Evolutionary conservation across 2,329 filamentous ascomycete genomes (phyloP), one percentile per base, ranked within the genome.

Genomic region (Simplicillium sp.): DNA sequence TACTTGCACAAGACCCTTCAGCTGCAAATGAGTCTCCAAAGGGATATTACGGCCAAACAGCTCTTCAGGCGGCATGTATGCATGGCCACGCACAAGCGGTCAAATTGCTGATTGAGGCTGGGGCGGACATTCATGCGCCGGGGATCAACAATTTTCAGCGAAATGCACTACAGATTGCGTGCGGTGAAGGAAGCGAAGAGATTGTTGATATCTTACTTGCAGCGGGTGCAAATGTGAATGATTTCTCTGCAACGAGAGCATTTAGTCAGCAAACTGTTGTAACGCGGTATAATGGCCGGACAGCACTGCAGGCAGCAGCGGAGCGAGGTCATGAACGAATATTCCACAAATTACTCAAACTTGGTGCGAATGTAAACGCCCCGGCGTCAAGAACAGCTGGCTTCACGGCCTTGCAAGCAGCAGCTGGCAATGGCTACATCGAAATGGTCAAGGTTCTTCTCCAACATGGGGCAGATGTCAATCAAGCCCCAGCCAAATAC

Each of bases 231-330:
- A n/a, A 29, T 18, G 36, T 42, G 29, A 7, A 42, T n/a, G 20
- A 38, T 20, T 14, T 13, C 3, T 31, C 29, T 9, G 3, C 13
- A n/a, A 11, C 12, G 25, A 5, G n/a, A 16, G 4, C 15, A 15
- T 29, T 25, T 16, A 9, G 15, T 9, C 25, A 25, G 7, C 34
- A 25, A 14, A 15, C 34, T 34, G n/a, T 11, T 2, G 36, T 42
- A 11, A 39, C 45, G 16, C 60, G 45, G 54, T 62, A 61, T 41
- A 52, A 53, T 36, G 62, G 46, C 40, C 58, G 49, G 47, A 71
- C 45, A 50, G 65, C 50, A 45, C 62, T 58, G 53, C 70, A 50
- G 56, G 56, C 46, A 44, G 62, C 61, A 3, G 52, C 54, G 1
- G 50, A 54, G 13, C 50, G 47, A 3, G 58, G 58, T 0, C 45